Evolutionary conservation across 257 asterid genomes (phyloP).

Genomic region (Jaltomata sinuosa): DNA sequence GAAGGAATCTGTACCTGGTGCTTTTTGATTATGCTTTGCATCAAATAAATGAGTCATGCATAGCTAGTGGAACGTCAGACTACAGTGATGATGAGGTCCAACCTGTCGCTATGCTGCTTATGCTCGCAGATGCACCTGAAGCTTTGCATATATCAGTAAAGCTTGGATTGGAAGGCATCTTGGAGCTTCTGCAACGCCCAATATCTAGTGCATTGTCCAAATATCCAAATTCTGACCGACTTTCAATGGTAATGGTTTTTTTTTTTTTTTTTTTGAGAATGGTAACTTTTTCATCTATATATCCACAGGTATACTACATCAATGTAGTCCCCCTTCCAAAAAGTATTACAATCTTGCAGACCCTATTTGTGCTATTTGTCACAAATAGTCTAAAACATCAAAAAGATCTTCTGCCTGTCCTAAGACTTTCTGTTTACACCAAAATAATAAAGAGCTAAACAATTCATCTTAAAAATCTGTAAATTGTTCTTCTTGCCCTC

Average conservation of each 20-base stretch:
- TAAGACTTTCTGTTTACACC: no score
- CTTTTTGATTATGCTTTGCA: constrained; percentile 87
- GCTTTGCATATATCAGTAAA: constrained; percentile 86
- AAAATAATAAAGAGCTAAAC: no score
- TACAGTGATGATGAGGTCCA: constrained; percentile 90
- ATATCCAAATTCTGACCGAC: constrained; percentile 84
- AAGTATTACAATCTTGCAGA: no score
- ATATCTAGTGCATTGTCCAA: constrained; percentile 74
- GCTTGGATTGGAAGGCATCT: constrained; percentile 89
- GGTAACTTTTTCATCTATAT: no score
- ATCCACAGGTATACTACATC: no score
- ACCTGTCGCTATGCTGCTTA: constrained; percentile 88
- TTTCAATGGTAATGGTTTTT: constrained; percentile 68
- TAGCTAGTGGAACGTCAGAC: constrained; percentile 75
- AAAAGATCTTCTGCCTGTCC: no score
- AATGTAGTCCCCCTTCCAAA: no score
- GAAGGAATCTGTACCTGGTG: constrained; percentile 88
- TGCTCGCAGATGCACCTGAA: constrained; percentile 97
- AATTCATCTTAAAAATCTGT: no score
- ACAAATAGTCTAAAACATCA: no score
- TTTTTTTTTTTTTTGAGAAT: no score
- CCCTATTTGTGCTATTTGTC: no score
- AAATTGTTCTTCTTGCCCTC: no score
- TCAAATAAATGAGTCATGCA: constrained; percentile 78
- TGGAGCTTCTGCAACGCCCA: constrained; percentile 78